Evolutionary conservation across 805 yeast genomes (phyloP), one percentile per base, ranked within the genome.

Genomic region (Saccharomyces jurei): DNA sequence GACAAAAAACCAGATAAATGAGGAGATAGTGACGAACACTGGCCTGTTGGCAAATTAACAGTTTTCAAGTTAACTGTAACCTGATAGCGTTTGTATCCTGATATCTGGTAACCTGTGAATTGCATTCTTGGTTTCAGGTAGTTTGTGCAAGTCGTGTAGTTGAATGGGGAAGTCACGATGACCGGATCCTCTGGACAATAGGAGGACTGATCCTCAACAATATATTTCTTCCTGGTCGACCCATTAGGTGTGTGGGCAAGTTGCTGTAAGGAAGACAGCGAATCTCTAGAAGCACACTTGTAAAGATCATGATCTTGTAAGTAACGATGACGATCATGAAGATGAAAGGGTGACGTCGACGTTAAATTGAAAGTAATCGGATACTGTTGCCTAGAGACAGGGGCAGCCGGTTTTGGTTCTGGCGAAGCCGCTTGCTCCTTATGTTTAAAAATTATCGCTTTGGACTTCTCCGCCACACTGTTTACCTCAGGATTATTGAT

Each of bases 1-100:
- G 84, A 82, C 49, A 87, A 71, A 56, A 81, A 83, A 1, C 95
- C 95, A 4, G 84, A 72, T 29, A 81, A 50, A 52, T 69, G 73
- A 47, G 66, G 72, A 11, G 61, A 41, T 75, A 74, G 50, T 67
- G 73, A 22, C 29, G 17, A 17, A 8, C 32, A 14, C 36, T 14
- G 21, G 25, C 50, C 46, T 25, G 26, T 50, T 4, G 72, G 71
- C 41, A 84, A 67, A 63, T 82, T 82, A 4, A 83, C 82, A 25
- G 82, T 79, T 61, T 81, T 77, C 55, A 84, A 70, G 55, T 77
- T 81, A 3, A 84, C 86, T 44, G 74, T 56, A 5, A 84, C 85
- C 59, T 80, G 81, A 63, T 81, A 68, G 50, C 63, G 67, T 53
- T 67, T 67, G 53, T 67, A 65, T 1, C 71, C 70, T 4, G 72